phyloP scores from a whole-genome alignment of 2,329 filamentous ascomycete genomes.

The Colletotrichum acutatum region DNA sequence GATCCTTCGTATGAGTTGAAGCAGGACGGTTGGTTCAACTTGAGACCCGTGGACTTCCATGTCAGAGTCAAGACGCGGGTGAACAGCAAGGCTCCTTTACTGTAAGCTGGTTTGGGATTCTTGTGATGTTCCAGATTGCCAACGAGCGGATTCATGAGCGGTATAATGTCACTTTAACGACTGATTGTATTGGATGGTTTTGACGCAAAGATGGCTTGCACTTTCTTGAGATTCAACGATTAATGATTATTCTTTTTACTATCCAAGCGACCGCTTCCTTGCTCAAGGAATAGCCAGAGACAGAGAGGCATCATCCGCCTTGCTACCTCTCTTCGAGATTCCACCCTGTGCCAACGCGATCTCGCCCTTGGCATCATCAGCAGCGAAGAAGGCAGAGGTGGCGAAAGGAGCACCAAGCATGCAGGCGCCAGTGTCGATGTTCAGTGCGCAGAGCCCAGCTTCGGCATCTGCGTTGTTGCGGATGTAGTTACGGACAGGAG shows the following conservation, averaged over 20 bases:
- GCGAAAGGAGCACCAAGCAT: conserved; percentile 25
- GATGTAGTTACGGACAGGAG: conserved; percentile 29
- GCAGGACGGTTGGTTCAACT: conserved; percentile 64
- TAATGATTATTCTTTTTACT: background rate
- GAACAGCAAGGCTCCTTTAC: background rate
- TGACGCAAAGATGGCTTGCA: background rate
- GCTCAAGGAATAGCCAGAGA: background rate
- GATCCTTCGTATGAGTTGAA: conserved; percentile 53
- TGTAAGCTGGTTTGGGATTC: background rate
- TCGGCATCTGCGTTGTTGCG: conserved; percentile 23
- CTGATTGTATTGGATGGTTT: background rate
- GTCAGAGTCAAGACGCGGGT: conserved; percentile 54
- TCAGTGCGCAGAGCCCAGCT: conserved; percentile 4
- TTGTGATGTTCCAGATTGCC: background rate
- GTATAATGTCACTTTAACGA: background rate
- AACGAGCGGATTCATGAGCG: background rate
- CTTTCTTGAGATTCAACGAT: background rate
- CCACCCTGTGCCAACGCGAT: conserved; percentile 24
- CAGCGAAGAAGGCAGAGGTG: conserved; percentile 21
- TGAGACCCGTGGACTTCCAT: conserved; percentile 58
- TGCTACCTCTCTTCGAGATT: conserved; percentile 3
- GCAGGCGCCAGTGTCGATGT: conserved; percentile 19
- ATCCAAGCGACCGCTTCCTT: too few species aligned
- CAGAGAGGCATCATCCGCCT: background rate
- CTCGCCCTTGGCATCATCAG: conserved; percentile 17